Evolutionary conservation across 2,329 filamentous ascomycete species (phyloP), one percentile per base, ranked within the genome.

Genomic region (Verticillium alfalfae): DNA sequence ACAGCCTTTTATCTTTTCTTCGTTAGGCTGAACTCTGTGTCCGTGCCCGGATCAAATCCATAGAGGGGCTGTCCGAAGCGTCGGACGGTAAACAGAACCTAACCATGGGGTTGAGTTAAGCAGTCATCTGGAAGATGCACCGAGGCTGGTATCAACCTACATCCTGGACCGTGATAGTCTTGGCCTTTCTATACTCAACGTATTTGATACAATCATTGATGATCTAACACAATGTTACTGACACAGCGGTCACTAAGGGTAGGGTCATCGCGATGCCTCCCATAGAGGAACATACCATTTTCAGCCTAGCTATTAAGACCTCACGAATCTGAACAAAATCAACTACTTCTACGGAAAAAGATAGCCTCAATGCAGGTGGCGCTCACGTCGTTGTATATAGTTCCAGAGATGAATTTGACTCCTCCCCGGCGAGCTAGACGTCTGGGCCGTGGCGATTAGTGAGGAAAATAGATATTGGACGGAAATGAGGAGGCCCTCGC

Each of bases 401-500:
- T 66, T 0, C 70, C 82, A 0, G 87, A 88, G 9, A 93, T 92
- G 0, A 90, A 80, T 70, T 93, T 93, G 0, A 94, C 88, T 0
- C 91, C 91, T 1, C 90, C 91, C 7, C 91, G 86, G 6, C 91
- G 84, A 1, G 91, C 91, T 0, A 94, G 75, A 49, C 90, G 87
- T 66, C 89, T 88, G 62, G 3, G 8, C 26, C 5, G 10, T 5
- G 8, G 0, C 10, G 18, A 18, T 52, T 10, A n/a, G 34, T 37
- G 13, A 59, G 31, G 2, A 39, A 26, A 8, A 45, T 6, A 52
- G 5, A n/a, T 49, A 2, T 37, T 37, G 9, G 36, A 31, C 26
- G 26, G 26, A 4, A 3, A 31, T 31, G 4, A 31, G 26, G 5
- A 31, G 26, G 26, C 26, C 26, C 26, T 5, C 5, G 26, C 26